Evolutionary conservation across 2,329 filamentous ascomycete genomes (phyloP), one percentile per base, ranked within the genome.

Genomic region (Xylaria sp.): DNA sequence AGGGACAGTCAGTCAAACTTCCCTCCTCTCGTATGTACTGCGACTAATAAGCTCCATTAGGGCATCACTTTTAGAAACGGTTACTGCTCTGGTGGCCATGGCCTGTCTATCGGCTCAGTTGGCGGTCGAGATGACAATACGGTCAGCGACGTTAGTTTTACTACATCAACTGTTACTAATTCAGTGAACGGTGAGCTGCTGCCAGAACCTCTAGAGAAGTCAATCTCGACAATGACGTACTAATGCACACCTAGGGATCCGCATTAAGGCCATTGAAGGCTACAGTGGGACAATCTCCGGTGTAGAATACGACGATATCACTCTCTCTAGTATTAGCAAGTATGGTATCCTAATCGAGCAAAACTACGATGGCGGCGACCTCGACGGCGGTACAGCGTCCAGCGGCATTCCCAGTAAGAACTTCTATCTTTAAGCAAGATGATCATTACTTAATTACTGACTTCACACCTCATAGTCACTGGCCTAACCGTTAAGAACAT

Each of bases 301-400:
- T 29, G 36, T 56, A n/a, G 0, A n/a, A 56, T 56, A 56, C 25
- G 53, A 56, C 38, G 53, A 56, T n/a, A 56, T 56, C 36, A 56
- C 53, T 20, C 36, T 56, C 13, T 29, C 36, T 22, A 44, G 36
- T 9, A 56, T 56, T n/a, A 56, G 53, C 53, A 56, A 44, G 38
- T 56, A 56, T 9, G 53, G 53, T 4, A 56, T 56, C 20, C 53
- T 56, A 22, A 44, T 39, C 15, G 53, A 56, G 36, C 53, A 56
- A 25, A 56, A 56, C 36, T 56, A 56, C 22, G 53, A 56, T n/a
- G 53, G 53, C 31, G 53, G 53, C 4, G 53, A 56, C 36, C 53
- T 56, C 36, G 53, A 56, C 5, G 38, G 53, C 3, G 33, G 53
- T 20, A 56, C 33, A n/a, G 33, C 53, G 13, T 56, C 53, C 3